Evolutionary conservation across 805 yeast genomes (phyloP).

Genomic region (Middelhovenomyces tepae): DNA sequence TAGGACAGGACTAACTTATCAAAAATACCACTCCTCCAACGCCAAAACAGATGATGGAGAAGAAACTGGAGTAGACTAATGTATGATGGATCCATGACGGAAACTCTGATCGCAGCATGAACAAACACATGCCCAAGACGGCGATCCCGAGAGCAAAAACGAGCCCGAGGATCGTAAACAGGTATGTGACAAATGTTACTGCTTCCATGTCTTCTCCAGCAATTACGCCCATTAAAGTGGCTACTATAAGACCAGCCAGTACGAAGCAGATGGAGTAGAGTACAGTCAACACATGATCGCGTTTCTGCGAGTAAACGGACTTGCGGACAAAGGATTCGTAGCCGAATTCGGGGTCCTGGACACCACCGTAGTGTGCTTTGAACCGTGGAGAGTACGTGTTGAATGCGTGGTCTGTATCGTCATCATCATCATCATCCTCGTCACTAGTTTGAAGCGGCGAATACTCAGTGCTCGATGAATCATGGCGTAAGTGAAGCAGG

Average conservation of each 20-base stretch:
- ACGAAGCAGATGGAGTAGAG: conserved; percentile 35
- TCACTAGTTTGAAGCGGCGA: conserved; percentile 10
- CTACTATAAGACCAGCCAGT: conserved; percentile 34
- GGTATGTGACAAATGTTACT: conserved; percentile 21
- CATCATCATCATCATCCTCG: conserved; percentile 13
- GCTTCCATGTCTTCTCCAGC: conserved; percentile 25
- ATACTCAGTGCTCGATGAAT: conserved; percentile 5
- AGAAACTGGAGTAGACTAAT: conserved; percentile 35
- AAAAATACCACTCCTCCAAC: conserved; percentile 38
- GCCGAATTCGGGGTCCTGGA: background rate
- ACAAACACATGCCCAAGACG: conserved; percentile 37
- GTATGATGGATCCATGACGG: conserved; percentile 37
- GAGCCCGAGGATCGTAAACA: conserved; percentile 34
- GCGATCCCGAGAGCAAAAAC: conserved; percentile 35
- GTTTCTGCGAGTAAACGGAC: conserved; percentile 14
- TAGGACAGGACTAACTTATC: no score
- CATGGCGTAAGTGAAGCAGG: background rate
- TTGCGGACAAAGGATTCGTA: conserved; percentile 9
- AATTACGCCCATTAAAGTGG: conserved; percentile 35
- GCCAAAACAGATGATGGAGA: conserved; percentile 34
- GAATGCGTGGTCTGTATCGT: conserved; percentile 12
- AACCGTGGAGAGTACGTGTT: conserved; percentile 6
- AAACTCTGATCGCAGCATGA: conserved; percentile 31
- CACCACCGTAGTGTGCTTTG: conserved; percentile 5
- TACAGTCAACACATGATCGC: conserved; percentile 37